Percentiles rank a stretch among this genome's conserved stretches.
Conservation (phyloP, 306 rosid species). For the Trifolium fragiferum region DNA sequence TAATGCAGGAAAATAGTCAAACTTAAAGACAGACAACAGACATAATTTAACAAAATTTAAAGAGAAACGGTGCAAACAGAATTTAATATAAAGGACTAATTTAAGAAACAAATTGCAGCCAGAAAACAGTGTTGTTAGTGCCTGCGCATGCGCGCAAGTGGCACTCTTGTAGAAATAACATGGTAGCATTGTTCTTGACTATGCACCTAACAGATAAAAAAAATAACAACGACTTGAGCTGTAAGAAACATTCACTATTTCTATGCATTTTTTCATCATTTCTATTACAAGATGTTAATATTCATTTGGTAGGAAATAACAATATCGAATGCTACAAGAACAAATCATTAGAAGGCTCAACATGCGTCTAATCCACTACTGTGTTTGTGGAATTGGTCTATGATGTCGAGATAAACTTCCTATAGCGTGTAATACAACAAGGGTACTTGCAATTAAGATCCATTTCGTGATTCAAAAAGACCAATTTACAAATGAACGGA, state of each 20-base stretch:
- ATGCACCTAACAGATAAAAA: conserved; percentile 1
- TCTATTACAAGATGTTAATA: conserved; percentile 37
- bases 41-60: too few species aligned
- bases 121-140: not conserved
- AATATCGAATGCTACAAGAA: conserved; percentile 27
- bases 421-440: conserved; percentile 59
- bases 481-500: conserved; percentile 41
- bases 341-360: conserved; percentile 4
- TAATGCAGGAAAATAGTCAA: too few species aligned
- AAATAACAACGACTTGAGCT: not conserved
- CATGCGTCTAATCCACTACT: conserved; percentile 5
- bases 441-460: conserved; percentile 35
- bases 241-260: conserved; percentile 1
- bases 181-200: not conserved
- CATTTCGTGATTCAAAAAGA: conserved; percentile 41
- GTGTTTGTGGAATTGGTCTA: conserved; percentile 39
- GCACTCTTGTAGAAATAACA: not conserved
- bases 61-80: too few species aligned
- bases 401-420: conserved; percentile 52
- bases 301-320: conserved; percentile 44
- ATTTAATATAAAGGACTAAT: too few species aligned
- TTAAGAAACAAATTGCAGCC: too few species aligned
- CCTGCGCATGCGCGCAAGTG: not conserved
- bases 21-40: too few species aligned
- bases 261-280: not conserved